Percentiles rank a stretch among this genome's conserved stretches.
phyloP scores from a whole-genome alignment of 495 filamentous ascomycete genomes.

The Paragyromitra xinjiangensis region DNA sequence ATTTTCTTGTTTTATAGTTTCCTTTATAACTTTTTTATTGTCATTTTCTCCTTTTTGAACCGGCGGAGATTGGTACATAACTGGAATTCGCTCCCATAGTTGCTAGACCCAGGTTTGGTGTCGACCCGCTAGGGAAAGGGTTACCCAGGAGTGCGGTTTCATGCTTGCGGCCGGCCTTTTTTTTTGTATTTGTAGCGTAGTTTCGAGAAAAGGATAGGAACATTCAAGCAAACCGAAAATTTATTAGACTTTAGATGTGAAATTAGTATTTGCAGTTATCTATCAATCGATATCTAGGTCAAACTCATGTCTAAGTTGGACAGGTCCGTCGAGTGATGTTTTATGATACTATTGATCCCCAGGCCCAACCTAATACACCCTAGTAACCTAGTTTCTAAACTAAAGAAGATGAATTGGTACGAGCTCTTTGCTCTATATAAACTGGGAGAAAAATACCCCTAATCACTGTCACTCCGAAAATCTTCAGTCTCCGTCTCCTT shows the following conservation, averaged over 20 bases:
- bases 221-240: conserved; percentile 26
- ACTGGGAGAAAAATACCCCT: too few relatives aligned
- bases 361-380: not conserved
- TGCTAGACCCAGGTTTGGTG: conserved; percentile 1
- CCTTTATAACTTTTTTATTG: conserved; percentile 42
- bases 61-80: conserved; percentile 14
- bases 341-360: not conserved
- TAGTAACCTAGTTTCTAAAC: not conserved
- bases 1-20: conserved; percentile 50
- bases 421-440: too few relatives aligned
- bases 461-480: too few relatives aligned
- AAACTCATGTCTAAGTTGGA: too few relatives aligned
- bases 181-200: conserved; percentile 44
- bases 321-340: not conserved
- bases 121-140: not conserved
- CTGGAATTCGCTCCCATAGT: not conserved
- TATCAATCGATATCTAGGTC: too few relatives aligned
- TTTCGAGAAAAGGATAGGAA: conserved; percentile 26
- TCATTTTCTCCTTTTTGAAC: conserved; percentile 15
- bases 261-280: not conserved
- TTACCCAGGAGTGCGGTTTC: conserved; percentile 21
- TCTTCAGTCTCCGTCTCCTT: too few relatives aligned
- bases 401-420: too few relatives aligned
- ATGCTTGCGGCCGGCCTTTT: conserved; percentile 29
- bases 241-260: not conserved